Conservation (phyloP, 306 rosid genomes). For the Casuarina glauca region DNA sequence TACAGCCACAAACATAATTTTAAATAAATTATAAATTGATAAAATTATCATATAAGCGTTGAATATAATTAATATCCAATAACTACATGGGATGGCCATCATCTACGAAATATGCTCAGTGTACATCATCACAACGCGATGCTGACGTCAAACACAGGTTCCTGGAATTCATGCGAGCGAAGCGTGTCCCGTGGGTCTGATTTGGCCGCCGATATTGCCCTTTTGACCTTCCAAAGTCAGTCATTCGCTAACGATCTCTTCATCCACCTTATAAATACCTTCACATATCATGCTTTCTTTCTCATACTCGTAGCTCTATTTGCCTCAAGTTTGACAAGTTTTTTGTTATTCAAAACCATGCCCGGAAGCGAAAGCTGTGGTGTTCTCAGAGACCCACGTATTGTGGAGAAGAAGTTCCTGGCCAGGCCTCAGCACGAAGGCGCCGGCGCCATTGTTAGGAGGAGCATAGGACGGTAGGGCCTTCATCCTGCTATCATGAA, state of each 20-base stretch:
- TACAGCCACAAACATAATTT: too few species aligned
- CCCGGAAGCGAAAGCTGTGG: conserved; percentile 32
- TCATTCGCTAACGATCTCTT: conserved; percentile 6
- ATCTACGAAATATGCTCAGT: background rate
- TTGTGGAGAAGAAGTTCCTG: conserved; percentile 70
- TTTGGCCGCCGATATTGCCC: conserved; percentile 40
- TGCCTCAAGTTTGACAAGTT: too few species aligned
- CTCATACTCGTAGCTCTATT: conserved; percentile 26
- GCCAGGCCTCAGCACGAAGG: conserved; percentile 96
- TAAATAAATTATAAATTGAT: too few species aligned
- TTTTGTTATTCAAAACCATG: conserved; percentile 34
- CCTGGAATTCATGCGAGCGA: conserved; percentile 42
- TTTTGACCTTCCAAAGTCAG: conserved; percentile 44
- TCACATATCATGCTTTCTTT: conserved; percentile 21
- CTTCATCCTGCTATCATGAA: background rate
- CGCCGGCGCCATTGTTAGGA: conserved; percentile 87
- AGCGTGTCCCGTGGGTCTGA: conserved; percentile 28
- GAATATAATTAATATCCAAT: too few species aligned
- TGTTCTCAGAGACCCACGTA: conserved; percentile 53
- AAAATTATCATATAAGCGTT: too few species aligned
- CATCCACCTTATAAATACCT: conserved; percentile 30
- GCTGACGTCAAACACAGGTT: conserved; percentile 48
- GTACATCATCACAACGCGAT: conserved; percentile 60
- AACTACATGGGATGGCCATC: too few species aligned
- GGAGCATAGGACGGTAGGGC: conserved; percentile 89